Base-by-base conservation (phyloP, 768 basidiomycete species). In the Panus rudis region DNA sequence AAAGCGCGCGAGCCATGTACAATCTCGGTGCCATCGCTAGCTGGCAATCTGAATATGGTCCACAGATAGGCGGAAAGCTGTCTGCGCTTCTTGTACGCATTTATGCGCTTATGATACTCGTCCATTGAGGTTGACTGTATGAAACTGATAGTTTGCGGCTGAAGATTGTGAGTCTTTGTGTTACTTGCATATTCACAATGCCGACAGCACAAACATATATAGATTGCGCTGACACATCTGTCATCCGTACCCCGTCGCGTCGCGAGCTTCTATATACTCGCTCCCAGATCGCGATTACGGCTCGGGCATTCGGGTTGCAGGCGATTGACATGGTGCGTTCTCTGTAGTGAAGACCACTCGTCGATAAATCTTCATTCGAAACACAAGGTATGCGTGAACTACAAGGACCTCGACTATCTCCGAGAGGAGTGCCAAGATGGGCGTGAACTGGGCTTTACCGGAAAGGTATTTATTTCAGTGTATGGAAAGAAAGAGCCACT, bases 141-240 rank as follows among this genome's bases (percentile, higher is more conserved):
- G 22, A 17, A 6, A 6, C 14, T 13, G 21, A 1, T 52, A 94
- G 92, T 97, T 96, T 60, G 92, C 89, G 3, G 89, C 92, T 17
- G 92, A 97, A 67, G 92, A 97, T 55, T 94, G 90, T 92, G 61
- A 50, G 74, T 56, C 27, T 41, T 6, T 4, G 19, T 24, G 16
- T 26, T 6, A 13, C 22, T 8, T n/a, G n/a, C n/a, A n/a, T n/a
- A n/a, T n/a, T n/a, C n/a, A n/a, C n/a, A 31, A 22, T 42, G 30
- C 19, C 8, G 16, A 41, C 19, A 37, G 31, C 23, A 5, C 31
- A 12, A 7, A 34, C 10, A 39, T 28, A 25, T 14, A 19, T 39
- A 94, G 91, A 90, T 60, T 96, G 93, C 54, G 92, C 92, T 1
- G 86, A 92, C 57, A 85, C 91, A 3, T 79, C 78, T 4, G 81